phyloP scores from a whole-genome alignment of 164 flowering plant genomes.

The Nelumbo lutea region DNA sequence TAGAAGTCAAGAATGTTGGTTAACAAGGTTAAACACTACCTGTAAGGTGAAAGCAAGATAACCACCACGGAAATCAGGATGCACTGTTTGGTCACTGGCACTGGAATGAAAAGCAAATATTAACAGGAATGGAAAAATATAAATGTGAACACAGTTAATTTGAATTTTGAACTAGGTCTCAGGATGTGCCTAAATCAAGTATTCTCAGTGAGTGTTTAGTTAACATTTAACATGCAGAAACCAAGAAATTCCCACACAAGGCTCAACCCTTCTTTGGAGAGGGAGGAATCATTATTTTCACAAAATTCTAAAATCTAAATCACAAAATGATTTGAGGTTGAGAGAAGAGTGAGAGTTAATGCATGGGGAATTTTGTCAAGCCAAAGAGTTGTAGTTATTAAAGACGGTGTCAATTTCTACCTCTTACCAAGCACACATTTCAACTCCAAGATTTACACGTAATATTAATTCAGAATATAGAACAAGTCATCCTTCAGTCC shows the following conservation, averaged over 20 bases:
- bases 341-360: too few relatives aligned
- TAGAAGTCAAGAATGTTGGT: background rate
- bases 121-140: slow-evolving; percentile 4
- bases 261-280: background rate
- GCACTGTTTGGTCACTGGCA: slow-evolving; percentile 62
- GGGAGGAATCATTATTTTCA: background rate
- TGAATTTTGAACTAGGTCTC: background rate
- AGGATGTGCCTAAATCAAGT: background rate
- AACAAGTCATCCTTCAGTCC: background rate
- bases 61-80: slow-evolving; percentile 68
- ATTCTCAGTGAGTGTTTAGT: background rate
- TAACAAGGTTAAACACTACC: slow-evolving; percentile 36
- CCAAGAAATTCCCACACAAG: background rate
- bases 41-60: slow-evolving; percentile 81
- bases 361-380: too few relatives aligned
- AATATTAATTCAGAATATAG: background rate
- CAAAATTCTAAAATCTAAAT: background rate
- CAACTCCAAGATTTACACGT: background rate
- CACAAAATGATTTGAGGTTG: background rate
- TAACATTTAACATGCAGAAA: background rate
- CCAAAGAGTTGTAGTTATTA: too few relatives aligned
- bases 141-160: background rate
- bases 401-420: background rate
- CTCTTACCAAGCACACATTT: background rate
- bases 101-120: slow-evolving; percentile 35